Evolutionary conservation across 495 filamentous ascomycete species (phyloP), one percentile per base, ranked within the genome.

Genomic region (Patellaria atrata): DNA sequence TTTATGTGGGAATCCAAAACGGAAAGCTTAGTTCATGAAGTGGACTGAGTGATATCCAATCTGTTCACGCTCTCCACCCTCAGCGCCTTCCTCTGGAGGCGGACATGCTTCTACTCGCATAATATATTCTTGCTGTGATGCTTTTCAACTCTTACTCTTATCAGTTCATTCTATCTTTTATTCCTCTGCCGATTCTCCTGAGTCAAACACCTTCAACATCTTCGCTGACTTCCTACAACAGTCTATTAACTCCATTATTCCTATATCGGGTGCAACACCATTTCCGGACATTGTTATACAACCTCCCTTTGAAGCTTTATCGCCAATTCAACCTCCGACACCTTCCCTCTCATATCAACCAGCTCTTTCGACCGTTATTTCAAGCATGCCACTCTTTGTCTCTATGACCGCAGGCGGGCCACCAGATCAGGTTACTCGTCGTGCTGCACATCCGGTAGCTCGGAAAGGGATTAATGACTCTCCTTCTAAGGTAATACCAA

Each of bases 401-500:
- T 35, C 58, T 0, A 48, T 61, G 27, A 53, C 50, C 3, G 49
- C 43, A 1, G 51, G 51, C 37, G 44, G 44, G 3, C 54, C 55
- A 12, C 56, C 54, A 1, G 15, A 49, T 10, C 46, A 56, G 26
- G 47, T 61, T n/a, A 26, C 39, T 16, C 30, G 33, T 4, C 40
- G 53, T n/a, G 35, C 35, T 7, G 57, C 55, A 28, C 57, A 61
- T 32, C 53, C 52, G 4, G 55, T 58, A 1, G 20, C 34, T 3
- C 39, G 21, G 8, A 36, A 48, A 14, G 37, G 45, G 9, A 23
- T 47, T 11, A 45, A 43, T 5, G 53, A 57, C 2, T 55, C 47
- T 1, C 79, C 78, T 0, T 31, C 35, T 11, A 23, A 22, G 19
- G 30, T 35, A 3, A 65, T 82, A 41, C 60, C 70, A 32, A 89